Evolutionary conservation across 768 basidiomycete species (phyloP), one percentile per base, ranked within the genome.

Genomic region (Naganishia kalamii): DNA sequence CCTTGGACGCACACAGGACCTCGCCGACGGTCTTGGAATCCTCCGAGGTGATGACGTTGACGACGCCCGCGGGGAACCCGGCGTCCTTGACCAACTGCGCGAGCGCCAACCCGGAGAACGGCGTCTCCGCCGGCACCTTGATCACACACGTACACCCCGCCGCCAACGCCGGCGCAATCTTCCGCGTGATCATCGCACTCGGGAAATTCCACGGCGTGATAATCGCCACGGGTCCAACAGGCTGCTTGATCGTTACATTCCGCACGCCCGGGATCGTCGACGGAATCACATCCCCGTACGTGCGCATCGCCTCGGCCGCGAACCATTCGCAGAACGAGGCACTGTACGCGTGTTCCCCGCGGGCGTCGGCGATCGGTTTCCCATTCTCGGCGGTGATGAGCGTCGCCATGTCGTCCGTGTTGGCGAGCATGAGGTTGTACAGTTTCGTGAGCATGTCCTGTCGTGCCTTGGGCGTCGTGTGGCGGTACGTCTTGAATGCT

Each of bases 81-180:
- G 93, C 94, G 43, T 91, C 87, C 48, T 82, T 82, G 1, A 86
- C 85, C 33, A 98, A 84, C 89, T 96, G 93, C n/a, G 86, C 87
- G 23, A 97, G 82, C 4, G 94, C 96, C 12, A 98, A 84, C 10
- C 87, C 85, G 32, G 90, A 91, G 80, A 90, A 96, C 0, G 96
- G 96, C 0, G 96, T 91, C 78, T 99, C 96, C 0, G 91, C 84
- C 0, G 96, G 87, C 1, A 93, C 93, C 72, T 98, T 98, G 77
- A 97, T 86, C 50, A 99, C 92, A 0, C 87, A 83, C 0, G 94
- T 96, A 75, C 94, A 97, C n/a, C 96, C 96, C 17, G 92, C 92
- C 1, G 93, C 94, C 17, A 64, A 65, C 23, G 72, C 76, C 10
- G 78, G 79, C 17, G 71, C 74, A 46, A 77, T 63, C 69, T 78